A percentile compares a stretch with the other conserved stretches of the same genome.
phyloP scores from a whole-genome alignment of 177 flowering plant genomes.

The Vitis hybrid region DNA sequence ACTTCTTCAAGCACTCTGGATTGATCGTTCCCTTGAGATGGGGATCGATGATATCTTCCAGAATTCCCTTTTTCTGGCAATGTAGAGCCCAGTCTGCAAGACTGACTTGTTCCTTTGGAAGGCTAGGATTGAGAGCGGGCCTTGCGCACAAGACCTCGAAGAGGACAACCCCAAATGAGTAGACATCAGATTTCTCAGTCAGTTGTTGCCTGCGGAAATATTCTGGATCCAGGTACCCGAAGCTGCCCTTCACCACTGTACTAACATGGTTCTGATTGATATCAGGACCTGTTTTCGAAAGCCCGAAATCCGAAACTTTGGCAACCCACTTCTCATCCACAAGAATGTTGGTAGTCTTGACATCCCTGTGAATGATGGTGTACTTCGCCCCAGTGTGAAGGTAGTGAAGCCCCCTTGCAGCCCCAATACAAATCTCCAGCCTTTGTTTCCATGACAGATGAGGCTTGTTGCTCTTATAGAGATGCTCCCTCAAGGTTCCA shows the following conservation, averaged over 20 bases:
- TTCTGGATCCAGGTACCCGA: too few species aligned
- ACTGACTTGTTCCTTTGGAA: conserved; percentile 42
- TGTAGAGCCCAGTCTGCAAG: conserved; percentile 34
- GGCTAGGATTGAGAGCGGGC: conserved; percentile 33
- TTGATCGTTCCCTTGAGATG: conserved; percentile 29
- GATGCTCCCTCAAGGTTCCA: conserved; percentile 41
- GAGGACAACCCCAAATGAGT: conserved; percentile 27
- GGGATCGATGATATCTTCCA: conserved; percentile 30
- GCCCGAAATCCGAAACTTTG: conserved; percentile 44
- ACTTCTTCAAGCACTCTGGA: conserved; percentile 32
- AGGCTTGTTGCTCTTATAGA: conserved; percentile 31
- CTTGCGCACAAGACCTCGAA: conserved; percentile 35
- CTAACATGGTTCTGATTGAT: conserved; percentile 36
- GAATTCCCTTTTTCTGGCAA: conserved; percentile 20
- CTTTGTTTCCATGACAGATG: conserved; percentile 29
- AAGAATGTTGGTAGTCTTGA: conserved; percentile 41
- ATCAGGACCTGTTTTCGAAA: conserved; percentile 40
- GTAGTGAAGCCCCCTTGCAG: too few species aligned
- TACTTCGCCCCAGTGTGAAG: conserved; percentile 3
- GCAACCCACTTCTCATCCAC: conserved; percentile 45
- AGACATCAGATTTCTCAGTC: too few species aligned
- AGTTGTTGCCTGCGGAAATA: too few species aligned
- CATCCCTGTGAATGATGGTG: conserved; percentile 44
- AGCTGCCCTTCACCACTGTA: conserved; percentile 16
- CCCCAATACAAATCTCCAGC: too few species aligned